phyloP scores from a whole-genome alignment of 2,329 filamentous ascomycete species.

The Cercospora nicotianae region DNA sequence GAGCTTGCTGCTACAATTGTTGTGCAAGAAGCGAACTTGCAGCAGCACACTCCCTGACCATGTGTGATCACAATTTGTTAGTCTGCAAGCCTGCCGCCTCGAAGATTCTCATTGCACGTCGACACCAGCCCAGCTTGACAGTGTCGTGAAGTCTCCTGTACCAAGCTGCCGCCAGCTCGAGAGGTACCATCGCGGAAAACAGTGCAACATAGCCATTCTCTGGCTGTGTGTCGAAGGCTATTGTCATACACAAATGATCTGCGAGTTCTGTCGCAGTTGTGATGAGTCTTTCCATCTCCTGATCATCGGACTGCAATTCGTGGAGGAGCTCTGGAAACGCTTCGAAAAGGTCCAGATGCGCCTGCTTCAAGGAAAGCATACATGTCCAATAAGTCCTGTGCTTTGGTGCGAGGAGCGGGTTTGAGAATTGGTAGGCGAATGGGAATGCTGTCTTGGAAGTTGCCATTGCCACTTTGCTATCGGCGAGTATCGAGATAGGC shows the following conservation, averaged over 20 bases:
- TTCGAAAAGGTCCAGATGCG: slow-evolving; percentile 15
- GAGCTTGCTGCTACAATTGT: background rate
- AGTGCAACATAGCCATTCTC: slow-evolving; percentile 15
- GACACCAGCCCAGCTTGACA: slow-evolving; percentile 16
- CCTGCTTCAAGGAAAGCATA: slow-evolving; percentile 2
- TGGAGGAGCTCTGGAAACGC: slow-evolving; percentile 3
- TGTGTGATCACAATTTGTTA: background rate
- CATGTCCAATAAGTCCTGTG: slow-evolving; percentile 19
- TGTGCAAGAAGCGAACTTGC: background rate
- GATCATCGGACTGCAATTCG: background rate
- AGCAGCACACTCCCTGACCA: background rate
- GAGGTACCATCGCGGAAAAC: slow-evolving; percentile 10
- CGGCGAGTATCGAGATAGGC: background rate
- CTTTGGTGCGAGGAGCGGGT: slow-evolving; percentile 7
- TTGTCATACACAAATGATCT: slow-evolving; percentile 16
- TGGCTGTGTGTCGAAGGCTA: slow-evolving; percentile 15
- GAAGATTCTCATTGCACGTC: slow-evolving; percentile 7
- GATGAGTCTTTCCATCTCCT: background rate
- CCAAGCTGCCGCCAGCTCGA: slow-evolving; percentile 16
- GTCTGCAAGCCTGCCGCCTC: background rate
- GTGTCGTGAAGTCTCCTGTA: background rate
- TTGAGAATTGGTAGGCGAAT: slow-evolving; percentile 6
- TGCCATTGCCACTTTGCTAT: background rate
- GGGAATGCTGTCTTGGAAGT: background rate
- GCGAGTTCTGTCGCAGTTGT: slow-evolving; percentile 8